Evolutionary conservation across 352 stramenopile genomes (phyloP).

Genomic region (Globisporangium polare): DNA sequence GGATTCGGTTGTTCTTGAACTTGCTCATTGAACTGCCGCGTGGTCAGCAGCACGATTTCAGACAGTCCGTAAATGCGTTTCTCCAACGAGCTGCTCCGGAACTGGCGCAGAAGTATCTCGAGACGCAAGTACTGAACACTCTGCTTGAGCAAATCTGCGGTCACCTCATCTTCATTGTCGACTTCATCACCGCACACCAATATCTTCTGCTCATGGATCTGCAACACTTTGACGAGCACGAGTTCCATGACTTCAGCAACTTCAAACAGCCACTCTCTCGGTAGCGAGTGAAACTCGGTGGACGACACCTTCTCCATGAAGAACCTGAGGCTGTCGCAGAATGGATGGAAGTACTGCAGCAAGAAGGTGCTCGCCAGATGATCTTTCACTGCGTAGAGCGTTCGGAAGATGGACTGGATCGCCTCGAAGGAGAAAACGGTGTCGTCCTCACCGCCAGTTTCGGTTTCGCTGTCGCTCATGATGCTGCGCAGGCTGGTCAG

Average conservation of each 20-base stretch:
- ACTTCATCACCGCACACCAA: neutral
- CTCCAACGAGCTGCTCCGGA: conserved; percentile 53
- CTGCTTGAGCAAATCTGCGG: conserved; percentile 9
- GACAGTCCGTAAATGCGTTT: conserved; percentile 71
- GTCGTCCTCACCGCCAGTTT: conserved; percentile 6
- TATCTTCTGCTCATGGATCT: conserved; percentile 13
- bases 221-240: conserved; percentile 31
- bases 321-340: conserved; percentile 25
- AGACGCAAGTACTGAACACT: conserved; percentile 42
- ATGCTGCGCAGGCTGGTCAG: conserved; percentile 31
- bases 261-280: conserved; percentile 52
- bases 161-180: neutral
- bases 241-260: conserved; percentile 58
- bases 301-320: conserved; percentile 26
- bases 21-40: conserved; percentile 36
- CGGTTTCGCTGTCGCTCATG: conserved; percentile 6
- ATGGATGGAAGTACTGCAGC: conserved; percentile 25
- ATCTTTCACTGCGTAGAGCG: conserved; percentile 62
- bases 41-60: conserved; percentile 51
- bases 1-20: conserved; percentile 28
- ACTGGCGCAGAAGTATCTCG: conserved; percentile 51
- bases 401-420: conserved; percentile 46
- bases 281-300: conserved; percentile 29
- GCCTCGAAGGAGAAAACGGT: conserved; percentile 45
- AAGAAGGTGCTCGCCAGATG: conserved; percentile 43